Evolutionary conservation across 768 basidiomycete species (phyloP).

Genomic region (Lenzites betulinus): DNA sequence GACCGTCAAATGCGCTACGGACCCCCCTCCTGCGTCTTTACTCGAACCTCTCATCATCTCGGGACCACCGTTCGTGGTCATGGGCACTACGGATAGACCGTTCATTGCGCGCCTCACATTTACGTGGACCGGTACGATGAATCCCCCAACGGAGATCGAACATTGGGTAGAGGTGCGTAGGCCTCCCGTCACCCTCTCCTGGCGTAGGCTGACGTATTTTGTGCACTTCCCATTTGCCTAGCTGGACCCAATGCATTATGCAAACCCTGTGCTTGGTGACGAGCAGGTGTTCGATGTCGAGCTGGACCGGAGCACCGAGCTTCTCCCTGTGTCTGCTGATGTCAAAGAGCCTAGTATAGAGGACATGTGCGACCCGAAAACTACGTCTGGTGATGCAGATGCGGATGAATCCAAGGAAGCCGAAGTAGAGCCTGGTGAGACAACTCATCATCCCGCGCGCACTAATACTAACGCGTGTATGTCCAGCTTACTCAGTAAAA

Average conservation of each 20-base stretch:
- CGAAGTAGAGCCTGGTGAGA: slow-evolving; percentile 21
- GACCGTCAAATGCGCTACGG: slow-evolving; percentile 39
- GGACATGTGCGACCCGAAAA: slow-evolving; percentile 10
- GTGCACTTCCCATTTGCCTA: no score
- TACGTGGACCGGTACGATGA: slow-evolving; percentile 44
- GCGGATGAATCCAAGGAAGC: neutral
- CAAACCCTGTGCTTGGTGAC: slow-evolving; percentile 43
- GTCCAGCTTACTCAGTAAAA: slow-evolving; percentile 36
- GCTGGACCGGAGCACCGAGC: slow-evolving; percentile 43
- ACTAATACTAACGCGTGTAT: neutral
- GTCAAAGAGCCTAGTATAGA: slow-evolving; percentile 21
- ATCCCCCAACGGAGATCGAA: slow-evolving; percentile 45
- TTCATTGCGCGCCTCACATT: slow-evolving; percentile 47
- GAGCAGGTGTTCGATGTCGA: slow-evolving; percentile 55
- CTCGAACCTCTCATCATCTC: slow-evolving; percentile 35
- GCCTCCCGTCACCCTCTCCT: neutral
- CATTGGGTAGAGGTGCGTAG: slow-evolving; percentile 52
- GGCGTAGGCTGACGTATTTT: neutral
- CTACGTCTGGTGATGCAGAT: neutral
- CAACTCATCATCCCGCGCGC: neutral
- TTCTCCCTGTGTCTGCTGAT: slow-evolving; percentile 35
- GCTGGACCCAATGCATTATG: slow-evolving; percentile 45
- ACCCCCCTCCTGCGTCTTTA: slow-evolving; percentile 41
- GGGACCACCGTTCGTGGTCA: slow-evolving; percentile 43
- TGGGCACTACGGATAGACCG: slow-evolving; percentile 44